These are phyloP conservation scores for Tilletia indica DNA, from an alignment of 1,284 basidiomycete species.

Conservation along the genomic window DNA sequence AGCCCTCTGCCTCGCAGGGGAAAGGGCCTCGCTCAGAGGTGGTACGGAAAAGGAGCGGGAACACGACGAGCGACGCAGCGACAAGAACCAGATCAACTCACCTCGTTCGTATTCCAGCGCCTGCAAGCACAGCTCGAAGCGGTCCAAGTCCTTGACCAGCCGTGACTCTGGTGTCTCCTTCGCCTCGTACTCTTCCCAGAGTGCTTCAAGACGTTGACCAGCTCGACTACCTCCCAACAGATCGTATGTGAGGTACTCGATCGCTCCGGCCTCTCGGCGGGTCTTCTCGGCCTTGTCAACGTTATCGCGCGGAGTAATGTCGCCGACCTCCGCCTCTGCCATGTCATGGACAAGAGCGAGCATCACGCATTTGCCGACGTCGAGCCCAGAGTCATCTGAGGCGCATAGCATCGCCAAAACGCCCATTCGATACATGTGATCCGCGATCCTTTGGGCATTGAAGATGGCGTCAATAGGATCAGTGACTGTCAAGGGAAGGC, in stretches of 20 bases:
- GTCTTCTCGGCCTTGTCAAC: constrained; percentile 79
- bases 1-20: no score
- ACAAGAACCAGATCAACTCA: constrained; percentile 11
- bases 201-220: constrained; percentile 70
- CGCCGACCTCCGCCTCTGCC: constrained; percentile 94
- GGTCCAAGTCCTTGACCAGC: constrained; percentile 93
- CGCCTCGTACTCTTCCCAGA: constrained; percentile 94
- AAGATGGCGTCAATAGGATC: not conserved
- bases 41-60: no score
- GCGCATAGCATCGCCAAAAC: constrained; percentile 77
- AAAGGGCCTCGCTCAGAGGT: no score
- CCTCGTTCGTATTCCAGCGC: constrained; percentile 60
- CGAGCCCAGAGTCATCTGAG: constrained; percentile 54
- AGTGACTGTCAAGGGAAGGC: not conserved
- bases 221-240: constrained; percentile 82
- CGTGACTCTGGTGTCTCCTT: constrained; percentile 75
- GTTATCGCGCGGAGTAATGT: constrained; percentile 86
- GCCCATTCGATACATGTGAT: constrained; percentile 98
- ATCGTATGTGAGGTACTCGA: constrained; percentile 75
- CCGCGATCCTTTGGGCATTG: constrained; percentile 65
- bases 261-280: constrained; percentile 79
- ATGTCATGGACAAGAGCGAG: constrained; percentile 90
- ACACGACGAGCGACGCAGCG: not conserved
- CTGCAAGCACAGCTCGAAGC: constrained; percentile 82
- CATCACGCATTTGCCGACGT: constrained; percentile 73